Evolutionary conservation across 306 rosid species (phyloP).

Genomic region (Quercus cerris): DNA sequence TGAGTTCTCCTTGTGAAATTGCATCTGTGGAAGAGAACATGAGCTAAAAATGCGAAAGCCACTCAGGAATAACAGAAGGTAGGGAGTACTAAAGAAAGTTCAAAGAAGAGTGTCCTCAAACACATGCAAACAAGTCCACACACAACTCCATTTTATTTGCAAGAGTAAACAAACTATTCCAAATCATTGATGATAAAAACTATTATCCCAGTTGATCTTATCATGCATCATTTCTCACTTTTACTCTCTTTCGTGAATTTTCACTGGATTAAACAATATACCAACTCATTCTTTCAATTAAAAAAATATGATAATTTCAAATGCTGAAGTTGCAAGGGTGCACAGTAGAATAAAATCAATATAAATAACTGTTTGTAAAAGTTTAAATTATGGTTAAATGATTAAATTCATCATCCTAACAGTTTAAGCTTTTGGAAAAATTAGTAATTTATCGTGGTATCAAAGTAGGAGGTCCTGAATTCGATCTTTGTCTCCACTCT

Average conservation of each 20-base stretch:
- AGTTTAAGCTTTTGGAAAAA: no score
- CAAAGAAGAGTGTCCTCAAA: background rate
- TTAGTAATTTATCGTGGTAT: no score
- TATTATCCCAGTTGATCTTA: background rate
- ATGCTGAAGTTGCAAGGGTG: background rate
- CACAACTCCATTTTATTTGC: background rate
- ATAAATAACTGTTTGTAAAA: background rate
- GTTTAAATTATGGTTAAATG: no score
- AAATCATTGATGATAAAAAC: slow-evolving; percentile 10
- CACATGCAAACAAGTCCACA: background rate
- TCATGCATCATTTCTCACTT: background rate
- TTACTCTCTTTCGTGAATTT: background rate
- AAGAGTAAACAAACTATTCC: slow-evolving; percentile 3
- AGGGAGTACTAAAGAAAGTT: background rate
- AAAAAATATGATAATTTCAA: background rate
- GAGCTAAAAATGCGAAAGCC: background rate
- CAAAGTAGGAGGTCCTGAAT: no score
- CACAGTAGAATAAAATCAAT: background rate
- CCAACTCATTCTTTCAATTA: background rate
- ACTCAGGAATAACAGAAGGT: background rate
- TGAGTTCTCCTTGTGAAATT: slow-evolving; percentile 42
- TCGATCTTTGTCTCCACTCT: no score
- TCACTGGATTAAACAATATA: background rate
- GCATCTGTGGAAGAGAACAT: slow-evolving; percentile 39
- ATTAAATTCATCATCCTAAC: no score